phyloP scores from a whole-genome alignment of 306 rosid genomes.

The Cucurbita ficifolia region DNA sequence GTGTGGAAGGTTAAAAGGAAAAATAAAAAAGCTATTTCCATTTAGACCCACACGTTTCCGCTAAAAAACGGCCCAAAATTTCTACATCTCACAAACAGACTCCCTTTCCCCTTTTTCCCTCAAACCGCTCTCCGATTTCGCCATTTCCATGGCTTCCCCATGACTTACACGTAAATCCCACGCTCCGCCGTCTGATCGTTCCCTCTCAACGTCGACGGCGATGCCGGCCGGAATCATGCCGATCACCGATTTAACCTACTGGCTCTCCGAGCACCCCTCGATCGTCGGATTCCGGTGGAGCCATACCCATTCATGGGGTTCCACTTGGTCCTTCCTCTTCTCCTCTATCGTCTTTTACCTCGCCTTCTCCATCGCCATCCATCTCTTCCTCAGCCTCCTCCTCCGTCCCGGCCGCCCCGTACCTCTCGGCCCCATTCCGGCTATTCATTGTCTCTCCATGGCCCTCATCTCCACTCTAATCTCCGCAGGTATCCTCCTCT shows the following conservation, averaged over 20 bases:
- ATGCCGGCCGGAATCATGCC: conserved; percentile 8
- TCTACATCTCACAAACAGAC: neutral
- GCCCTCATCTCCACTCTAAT: conserved; percentile 48
- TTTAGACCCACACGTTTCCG: neutral
- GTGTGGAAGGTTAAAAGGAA: neutral
- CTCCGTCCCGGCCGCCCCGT: conserved; percentile 26
- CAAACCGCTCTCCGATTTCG: neutral
- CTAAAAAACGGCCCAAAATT: neutral
- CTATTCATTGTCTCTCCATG: conserved; percentile 58
- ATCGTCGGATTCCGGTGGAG: conserved; percentile 82
- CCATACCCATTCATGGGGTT: conserved; percentile 56
- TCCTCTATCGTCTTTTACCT: conserved; percentile 41
- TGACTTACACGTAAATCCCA: neutral
- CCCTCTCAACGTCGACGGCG: conserved; percentile 4
- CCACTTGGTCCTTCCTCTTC: conserved; percentile 83
- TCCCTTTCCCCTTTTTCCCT: neutral
- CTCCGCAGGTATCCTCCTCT: conserved; percentile 57
- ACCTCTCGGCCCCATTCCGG: conserved; percentile 76
- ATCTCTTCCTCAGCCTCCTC: conserved; percentile 18
- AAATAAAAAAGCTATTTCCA: neutral
- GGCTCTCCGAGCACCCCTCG: conserved; percentile 79
- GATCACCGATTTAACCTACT: conserved; percentile 31
- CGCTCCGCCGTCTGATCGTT: conserved; percentile 9
- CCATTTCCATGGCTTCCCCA: neutral
- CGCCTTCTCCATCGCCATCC: conserved; percentile 29